Conservation (phyloP, 768 basidiomycete genomes). For the Collybiopsis luxurians region DNA sequence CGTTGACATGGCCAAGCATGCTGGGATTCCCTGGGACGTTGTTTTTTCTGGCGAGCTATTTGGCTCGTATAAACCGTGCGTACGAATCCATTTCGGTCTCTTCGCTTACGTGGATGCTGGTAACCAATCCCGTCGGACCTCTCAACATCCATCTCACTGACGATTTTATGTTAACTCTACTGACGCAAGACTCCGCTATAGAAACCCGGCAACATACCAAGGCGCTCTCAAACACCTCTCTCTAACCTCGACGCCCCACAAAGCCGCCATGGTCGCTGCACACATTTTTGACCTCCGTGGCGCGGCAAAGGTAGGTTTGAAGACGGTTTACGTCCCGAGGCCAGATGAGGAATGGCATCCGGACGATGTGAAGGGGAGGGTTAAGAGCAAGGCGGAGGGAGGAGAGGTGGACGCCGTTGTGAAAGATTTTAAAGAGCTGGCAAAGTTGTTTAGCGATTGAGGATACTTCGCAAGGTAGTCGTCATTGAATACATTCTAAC, state of each 20-base stretch:
- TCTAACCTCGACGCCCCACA: conserved; percentile 36
- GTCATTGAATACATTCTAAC: no score
- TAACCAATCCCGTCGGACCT: no score
- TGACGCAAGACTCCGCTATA: conserved; percentile 29
- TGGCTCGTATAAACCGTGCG: conserved; percentile 61
- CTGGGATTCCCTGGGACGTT: conserved; percentile 61
- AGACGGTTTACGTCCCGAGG: conserved; percentile 57
- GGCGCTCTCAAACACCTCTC: conserved; percentile 48
- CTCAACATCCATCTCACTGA: no score
- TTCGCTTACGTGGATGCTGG: no score
- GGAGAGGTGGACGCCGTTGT: conserved; percentile 61
- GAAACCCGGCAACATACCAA: conserved; percentile 51
- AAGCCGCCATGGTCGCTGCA: conserved; percentile 63
- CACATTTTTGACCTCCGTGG: conserved; percentile 57
- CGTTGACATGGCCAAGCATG: conserved; percentile 63
- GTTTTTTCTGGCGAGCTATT: conserved; percentile 63
- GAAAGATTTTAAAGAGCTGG: conserved; percentile 49
- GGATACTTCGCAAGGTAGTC: no score
- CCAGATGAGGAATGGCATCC: conserved; percentile 38
- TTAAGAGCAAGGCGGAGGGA: conserved; percentile 47
- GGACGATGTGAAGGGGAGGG: conserved; percentile 29
- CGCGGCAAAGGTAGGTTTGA: conserved; percentile 51
- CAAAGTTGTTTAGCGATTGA: conserved; percentile 15
- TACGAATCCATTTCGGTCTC: no score
- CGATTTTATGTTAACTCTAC: neutral